Base-by-base conservation (phyloP, 2,329 filamentous ascomycete species). In the Diatrype stigma region DNA sequence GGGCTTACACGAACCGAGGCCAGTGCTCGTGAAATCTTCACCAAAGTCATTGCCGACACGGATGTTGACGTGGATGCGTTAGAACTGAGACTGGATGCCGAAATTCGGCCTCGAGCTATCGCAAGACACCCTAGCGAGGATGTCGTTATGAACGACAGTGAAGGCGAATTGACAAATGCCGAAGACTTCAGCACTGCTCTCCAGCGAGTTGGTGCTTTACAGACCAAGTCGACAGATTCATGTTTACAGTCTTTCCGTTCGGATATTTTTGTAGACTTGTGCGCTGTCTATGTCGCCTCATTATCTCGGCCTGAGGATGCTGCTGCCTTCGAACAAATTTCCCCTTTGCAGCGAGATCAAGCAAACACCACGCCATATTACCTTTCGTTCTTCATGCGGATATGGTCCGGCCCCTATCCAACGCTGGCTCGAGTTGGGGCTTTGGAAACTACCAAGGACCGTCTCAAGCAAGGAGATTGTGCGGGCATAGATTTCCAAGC, bases 371-470 rank as follows among this genome's bases (percentile, higher is more conserved):
- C 82, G 34, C 80, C 84, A 37, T 81, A 88, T 21, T 91, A 87
- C 60, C 73, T 91, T 51, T 86, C 84, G 16, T 93, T 96, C 67
- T 85, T 93, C 57, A 77, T 86, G 51, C 80, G 85, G 49, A 80
- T 90, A 16, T 91, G 89, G 82, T 88, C 81, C 51, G 85, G 87
- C 0, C 76, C 83, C 1, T 86, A 86, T 62, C 86, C 89, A 6
- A 82, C 82, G 2, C 72, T 88, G 44, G 85, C 84, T 3, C 83
- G 89, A 55, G 77, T 80, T 49, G 79, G 84, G 8, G 89, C 91
- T 11, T 70, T 96, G 46, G 82, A 85, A 38, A 77, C 83, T 62
- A 79, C 83, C 14, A 81, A 83, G 52, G 74, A 74, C 28, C 74
- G 77, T 23, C 66, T 90, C 17, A 80, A 81, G 48, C 67, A 70